These are phyloP conservation scores for Lanmaoa rubissima DNA, from an alignment of 768 basidiomycete species.

Conservation along the genomic window DNA sequence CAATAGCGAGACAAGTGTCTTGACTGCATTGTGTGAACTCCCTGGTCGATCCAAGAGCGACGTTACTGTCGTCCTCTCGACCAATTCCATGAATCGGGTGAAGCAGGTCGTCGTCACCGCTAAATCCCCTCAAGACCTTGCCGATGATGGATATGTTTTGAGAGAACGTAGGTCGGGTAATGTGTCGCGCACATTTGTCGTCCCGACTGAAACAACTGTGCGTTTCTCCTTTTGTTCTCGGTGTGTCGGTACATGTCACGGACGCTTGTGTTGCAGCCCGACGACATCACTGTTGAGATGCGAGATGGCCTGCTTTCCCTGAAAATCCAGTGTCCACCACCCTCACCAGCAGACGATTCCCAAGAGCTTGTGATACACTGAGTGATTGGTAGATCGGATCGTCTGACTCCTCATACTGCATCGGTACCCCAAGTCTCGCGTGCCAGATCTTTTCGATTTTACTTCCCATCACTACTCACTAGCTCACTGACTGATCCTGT, in stretches of 20 bases:
- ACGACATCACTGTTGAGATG: constrained; percentile 54
- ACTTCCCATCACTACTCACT: constrained; percentile 7
- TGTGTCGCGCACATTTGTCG: constrained; percentile 49
- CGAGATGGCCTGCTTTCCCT: constrained; percentile 61
- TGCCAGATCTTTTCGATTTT: constrained; percentile 5
- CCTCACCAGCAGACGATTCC: constrained; percentile 38
- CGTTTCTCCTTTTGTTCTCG: constrained; percentile 23
- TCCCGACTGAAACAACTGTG: constrained; percentile 57
- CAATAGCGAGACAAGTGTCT: constrained; percentile 45
- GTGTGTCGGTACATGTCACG: constrained; percentile 1
- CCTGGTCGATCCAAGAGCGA: constrained; percentile 63
- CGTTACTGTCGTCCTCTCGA: constrained; percentile 57
- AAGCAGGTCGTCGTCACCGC: constrained; percentile 61
- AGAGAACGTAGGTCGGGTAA: constrained; percentile 56
- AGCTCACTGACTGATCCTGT: constrained; percentile 9
- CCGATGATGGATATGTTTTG: constrained; percentile 41
- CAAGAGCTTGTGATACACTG: constrained; percentile 51
- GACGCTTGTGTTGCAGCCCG: constrained; percentile 37
- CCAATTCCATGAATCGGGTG: constrained; percentile 58
- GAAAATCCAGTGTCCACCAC: constrained; percentile 50
- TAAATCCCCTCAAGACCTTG: constrained; percentile 40
- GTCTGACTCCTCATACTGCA: constrained; percentile 3
- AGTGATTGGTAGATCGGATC: constrained; percentile 29
- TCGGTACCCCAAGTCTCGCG: background rate
- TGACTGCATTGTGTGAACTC: constrained; percentile 65